These are phyloP conservation scores for Talaromyces wortmannii DNA, from an alignment of 495 filamentous ascomycete genomes.

Conservation along the genomic window DNA sequence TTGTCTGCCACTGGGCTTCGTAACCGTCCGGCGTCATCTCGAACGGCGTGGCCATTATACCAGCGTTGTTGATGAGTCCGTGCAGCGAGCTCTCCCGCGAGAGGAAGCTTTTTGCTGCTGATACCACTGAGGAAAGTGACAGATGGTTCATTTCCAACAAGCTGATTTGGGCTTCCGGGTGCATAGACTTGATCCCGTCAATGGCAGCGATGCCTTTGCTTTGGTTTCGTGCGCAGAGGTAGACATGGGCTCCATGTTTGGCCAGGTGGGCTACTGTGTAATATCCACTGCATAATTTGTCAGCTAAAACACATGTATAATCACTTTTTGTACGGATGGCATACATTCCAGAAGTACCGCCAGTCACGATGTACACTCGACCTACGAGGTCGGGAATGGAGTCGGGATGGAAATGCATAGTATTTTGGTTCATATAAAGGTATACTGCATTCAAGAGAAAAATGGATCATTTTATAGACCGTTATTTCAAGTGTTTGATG, in stretches of 20 bases:
- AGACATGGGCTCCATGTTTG: slow-evolving; percentile 26
- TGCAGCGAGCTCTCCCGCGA: slow-evolving; percentile 20
- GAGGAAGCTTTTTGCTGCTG: slow-evolving; percentile 11
- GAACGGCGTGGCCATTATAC: slow-evolving; percentile 41
- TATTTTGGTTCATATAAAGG: not conserved
- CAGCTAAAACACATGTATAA: not conserved
- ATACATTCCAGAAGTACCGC: not conserved
- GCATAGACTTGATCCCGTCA: not conserved
- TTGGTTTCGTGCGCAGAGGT: slow-evolving; percentile 25
- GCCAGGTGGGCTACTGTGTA: slow-evolving; percentile 25
- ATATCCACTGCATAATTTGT: slow-evolving; percentile 8
- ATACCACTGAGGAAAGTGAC: slow-evolving; percentile 18
- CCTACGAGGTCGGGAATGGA: not conserved
- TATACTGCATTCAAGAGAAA: too few species aligned
- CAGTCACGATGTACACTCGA: not conserved
- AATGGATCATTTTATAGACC: too few species aligned
- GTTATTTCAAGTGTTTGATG: too few species aligned
- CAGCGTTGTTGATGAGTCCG: slow-evolving; percentile 52
- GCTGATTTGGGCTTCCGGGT: slow-evolving; percentile 16
- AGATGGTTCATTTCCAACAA: slow-evolving; percentile 33
- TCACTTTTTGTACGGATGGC: not conserved
- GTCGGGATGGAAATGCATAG: not conserved
- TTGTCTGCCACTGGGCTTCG: slow-evolving; percentile 24
- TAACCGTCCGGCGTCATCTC: slow-evolving; percentile 12
- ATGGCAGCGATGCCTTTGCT: slow-evolving; percentile 23